Conservation (phyloP, 2,329 filamentous ascomycete genomes). For the Sporothrix pseudoabietina region DNA sequence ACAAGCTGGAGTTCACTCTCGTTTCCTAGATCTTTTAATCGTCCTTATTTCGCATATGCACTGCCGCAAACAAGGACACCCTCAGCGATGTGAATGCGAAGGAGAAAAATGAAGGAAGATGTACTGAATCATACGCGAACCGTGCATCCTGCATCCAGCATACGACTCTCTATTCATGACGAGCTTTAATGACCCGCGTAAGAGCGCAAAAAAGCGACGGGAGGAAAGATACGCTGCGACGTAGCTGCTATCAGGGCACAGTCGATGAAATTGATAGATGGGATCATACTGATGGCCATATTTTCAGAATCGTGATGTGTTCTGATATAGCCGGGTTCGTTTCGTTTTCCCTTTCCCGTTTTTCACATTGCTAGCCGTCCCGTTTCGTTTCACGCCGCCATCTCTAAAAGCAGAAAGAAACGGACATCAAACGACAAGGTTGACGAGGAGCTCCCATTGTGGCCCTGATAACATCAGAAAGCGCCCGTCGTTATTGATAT, state of each 20-base stretch:
- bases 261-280: neutral
- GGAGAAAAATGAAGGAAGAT: neutral
- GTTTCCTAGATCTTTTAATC: neutral
- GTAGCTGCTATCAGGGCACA: neutral
- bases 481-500: neutral
- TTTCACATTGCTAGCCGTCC: neutral
- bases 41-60: slow-evolving; percentile 2
- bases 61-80: neutral
- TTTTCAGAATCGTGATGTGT: neutral
- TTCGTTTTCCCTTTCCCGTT: neutral
- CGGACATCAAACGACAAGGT: neutral
- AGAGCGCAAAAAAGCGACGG: neutral
- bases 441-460: neutral
- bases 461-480: neutral
- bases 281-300: neutral
- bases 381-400: slow-evolving; percentile 22
- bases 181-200: neutral
- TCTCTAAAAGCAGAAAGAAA: neutral
- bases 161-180: neutral
- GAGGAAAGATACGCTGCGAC: neutral
- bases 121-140: neutral
- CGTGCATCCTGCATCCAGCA: slow-evolving; percentile 8
- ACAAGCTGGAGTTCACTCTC: neutral
- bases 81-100: neutral
- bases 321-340: neutral